Base-by-base conservation (phyloP, 306 rosid genomes). In the Mimosa bimucronata region DNA sequence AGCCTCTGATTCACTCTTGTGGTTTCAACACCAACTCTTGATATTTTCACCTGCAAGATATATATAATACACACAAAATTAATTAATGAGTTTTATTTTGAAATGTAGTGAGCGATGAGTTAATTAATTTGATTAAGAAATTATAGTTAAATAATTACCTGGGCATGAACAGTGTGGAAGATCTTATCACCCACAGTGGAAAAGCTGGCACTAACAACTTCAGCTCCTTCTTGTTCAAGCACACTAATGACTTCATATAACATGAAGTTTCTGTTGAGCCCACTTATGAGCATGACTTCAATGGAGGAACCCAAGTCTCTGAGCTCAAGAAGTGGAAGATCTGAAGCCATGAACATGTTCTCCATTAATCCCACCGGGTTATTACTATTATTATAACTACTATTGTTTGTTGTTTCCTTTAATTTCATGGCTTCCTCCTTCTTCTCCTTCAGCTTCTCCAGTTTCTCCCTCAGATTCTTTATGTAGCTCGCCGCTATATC, bases 161-260 rank as follows among this genome's bases (percentile, higher is more conserved):
- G 86, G 57, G 94, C 94, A 72, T 91, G 94, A 14, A 93, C 67
- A 0, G 81, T 71, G 66, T 91, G 88, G 61, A 88, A 91, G 19
- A 88, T 45, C 28, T 86, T 93, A 31, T 87, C 79, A 0, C 86
- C 94, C 1, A 87, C 73, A 0, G 82, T 85, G 30, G 81, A 83
- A 65, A 81, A 83, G 74, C 82, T 89, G 19, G 90, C 89, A 18
- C 68, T 84, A 7, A 93, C 86, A 45, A 89, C 97, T 67, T 91
- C 86, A 6, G 92, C 94, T 25, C 94, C 97, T 87, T 93, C 94
- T 85, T 93, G 88, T 60, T 93, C 83, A 10, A 93, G 83, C 34
- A 91, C 77, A 64, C 75, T 64, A 16, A 91, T 88, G 1, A 91
- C 80, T 83, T 91, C 88, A 64, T 78, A 72, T 2, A 91, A 44